Base-by-base conservation (phyloP, 2,329 filamentous ascomycete genomes). In the Emergomyces pasteurianus region DNA sequence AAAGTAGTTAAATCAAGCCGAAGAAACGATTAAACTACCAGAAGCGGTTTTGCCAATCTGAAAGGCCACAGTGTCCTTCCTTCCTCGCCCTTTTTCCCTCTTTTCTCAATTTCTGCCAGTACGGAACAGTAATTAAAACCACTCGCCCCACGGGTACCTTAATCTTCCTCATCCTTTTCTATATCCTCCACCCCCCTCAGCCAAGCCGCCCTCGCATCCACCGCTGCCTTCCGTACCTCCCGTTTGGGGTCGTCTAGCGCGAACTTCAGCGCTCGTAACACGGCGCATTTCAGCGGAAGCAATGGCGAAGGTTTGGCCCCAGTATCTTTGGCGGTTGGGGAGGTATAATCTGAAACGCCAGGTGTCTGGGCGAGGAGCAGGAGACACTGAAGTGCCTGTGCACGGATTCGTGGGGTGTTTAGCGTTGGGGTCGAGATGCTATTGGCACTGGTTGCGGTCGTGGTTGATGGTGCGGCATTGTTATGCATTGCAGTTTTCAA, bases 191-290 rank as follows among this genome's bases (percentile, higher is more conserved):
- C 74, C 16, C 70, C 68, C 61, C 79, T 77, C 59, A 85, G 69
- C 84, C 84, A 87, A 60, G 77, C 81, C n/a, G 75, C 79, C 58
- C 83, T 73, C 63, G 83, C 85, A 73, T 79, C 80, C 31, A 86
- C 84, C 16, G 84, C 85, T 62, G 83, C 82, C 63, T 81, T 80
- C 49, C 85, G 77, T 10, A 88, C 85, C 68, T 79, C 78, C 63
- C 85, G 75, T 73, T 83, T 86, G 38, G 75, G 75, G 71, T 88
- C 85, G 74, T 88, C 85, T 64, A 88, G 68, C 31, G 81, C 79
- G 18, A 67, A 70, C 52, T 78, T 74, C 66, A 88, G 70, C 26
- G 78, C 77, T 67, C 81, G 80, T 55, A 85, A 74, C 9, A 87
- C 83, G 56, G 81, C 77, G 56, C 75, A 75, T 65, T 83, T 80